Evolutionary conservation across 306 rosid genomes (phyloP).

Genomic region (Potentilla sterilis): DNA sequence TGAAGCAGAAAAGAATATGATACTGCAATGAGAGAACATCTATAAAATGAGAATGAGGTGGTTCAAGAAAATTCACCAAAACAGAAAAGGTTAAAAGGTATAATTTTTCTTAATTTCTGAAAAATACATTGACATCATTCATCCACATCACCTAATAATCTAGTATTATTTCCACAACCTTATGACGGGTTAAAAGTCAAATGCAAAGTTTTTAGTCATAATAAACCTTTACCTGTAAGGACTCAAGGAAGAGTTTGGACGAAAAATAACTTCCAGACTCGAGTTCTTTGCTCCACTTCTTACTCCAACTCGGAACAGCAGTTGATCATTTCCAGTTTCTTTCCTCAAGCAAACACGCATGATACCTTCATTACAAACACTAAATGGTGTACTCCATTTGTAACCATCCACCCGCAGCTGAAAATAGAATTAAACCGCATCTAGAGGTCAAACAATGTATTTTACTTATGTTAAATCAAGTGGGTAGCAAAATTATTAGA

Average conservation of each 20-base stretch:
- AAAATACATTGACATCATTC: not conserved
- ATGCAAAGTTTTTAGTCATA: constrained; percentile 8
- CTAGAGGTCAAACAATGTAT: constrained; percentile 25
- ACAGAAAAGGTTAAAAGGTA: not conserved
- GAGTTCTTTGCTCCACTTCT: constrained; percentile 91
- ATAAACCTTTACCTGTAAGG: constrained; percentile 74
- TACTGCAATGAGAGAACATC: constrained; percentile 11
- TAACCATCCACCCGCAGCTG: constrained; percentile 83
- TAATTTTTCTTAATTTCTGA: not conserved
- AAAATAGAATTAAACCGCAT: constrained; percentile 24
- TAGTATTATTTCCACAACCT: constrained; percentile 2
- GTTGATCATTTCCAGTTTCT: constrained; percentile 47
- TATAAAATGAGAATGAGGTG: not conserved
- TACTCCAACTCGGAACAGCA: constrained; percentile 71
- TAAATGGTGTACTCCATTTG: constrained; percentile 91
- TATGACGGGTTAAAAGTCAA: not conserved
- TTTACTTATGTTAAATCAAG: not conserved
- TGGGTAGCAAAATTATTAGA: not conserved
- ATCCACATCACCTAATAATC: not conserved
- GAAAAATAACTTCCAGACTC: constrained; percentile 81
- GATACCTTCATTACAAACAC: constrained; percentile 74
- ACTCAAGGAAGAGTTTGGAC: constrained; percentile 65
- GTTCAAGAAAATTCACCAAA: constrained; percentile 5
- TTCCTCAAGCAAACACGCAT: constrained; percentile 72
- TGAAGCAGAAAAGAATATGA: constrained; percentile 3